These are phyloP conservation scores for Akanthomyces muscarius DNA, from an alignment of 2,329 filamentous ascomycete species.

Conservation along the genomic window DNA sequence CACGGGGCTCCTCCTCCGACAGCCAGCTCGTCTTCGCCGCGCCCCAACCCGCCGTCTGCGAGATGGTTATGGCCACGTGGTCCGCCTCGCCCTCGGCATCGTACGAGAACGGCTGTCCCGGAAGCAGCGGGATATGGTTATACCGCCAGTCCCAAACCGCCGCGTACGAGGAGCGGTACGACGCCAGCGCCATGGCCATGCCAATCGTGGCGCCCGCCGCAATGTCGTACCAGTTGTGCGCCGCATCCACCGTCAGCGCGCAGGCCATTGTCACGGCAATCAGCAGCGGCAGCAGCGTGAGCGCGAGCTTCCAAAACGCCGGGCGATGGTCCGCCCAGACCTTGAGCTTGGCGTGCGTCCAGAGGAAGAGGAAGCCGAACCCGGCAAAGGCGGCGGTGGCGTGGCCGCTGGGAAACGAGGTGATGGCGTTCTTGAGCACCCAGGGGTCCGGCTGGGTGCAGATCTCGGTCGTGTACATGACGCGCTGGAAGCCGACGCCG, in stretches of 20 bases:
- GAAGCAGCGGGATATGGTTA: slow-evolving; percentile 61
- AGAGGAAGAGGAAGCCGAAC: slow-evolving; percentile 61
- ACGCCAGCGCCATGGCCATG: slow-evolving; percentile 55
- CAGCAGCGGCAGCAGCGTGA: slow-evolving; percentile 55
- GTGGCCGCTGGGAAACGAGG: slow-evolving; percentile 66
- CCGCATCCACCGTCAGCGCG: slow-evolving; percentile 59
- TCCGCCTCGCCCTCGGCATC: slow-evolving; percentile 13
- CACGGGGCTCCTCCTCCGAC: not conserved
- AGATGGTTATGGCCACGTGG: slow-evolving; percentile 13
- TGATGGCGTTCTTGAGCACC: slow-evolving; percentile 57
- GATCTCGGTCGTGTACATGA: slow-evolving; percentile 62
- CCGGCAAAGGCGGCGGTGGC: slow-evolving; percentile 61
- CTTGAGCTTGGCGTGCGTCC: slow-evolving; percentile 70
- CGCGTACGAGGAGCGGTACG: slow-evolving; percentile 65
- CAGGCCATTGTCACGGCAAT: slow-evolving; percentile 57
- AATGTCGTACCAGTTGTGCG: slow-evolving; percentile 68
- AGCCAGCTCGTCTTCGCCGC: slow-evolving; percentile 18
- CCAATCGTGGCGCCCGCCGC: slow-evolving; percentile 62
- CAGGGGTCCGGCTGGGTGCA: slow-evolving; percentile 53
- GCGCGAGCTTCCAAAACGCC: slow-evolving; percentile 62
- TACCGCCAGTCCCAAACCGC: slow-evolving; percentile 65
- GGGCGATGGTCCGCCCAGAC: slow-evolving; percentile 64
- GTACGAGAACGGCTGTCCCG: slow-evolving; percentile 32
- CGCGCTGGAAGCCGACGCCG: slow-evolving; percentile 48
- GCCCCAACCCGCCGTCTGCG: slow-evolving; percentile 20